Evolutionary conservation across 306 rosid genomes (phyloP).

Genomic region (Cyclanthera cordifolia): DNA sequence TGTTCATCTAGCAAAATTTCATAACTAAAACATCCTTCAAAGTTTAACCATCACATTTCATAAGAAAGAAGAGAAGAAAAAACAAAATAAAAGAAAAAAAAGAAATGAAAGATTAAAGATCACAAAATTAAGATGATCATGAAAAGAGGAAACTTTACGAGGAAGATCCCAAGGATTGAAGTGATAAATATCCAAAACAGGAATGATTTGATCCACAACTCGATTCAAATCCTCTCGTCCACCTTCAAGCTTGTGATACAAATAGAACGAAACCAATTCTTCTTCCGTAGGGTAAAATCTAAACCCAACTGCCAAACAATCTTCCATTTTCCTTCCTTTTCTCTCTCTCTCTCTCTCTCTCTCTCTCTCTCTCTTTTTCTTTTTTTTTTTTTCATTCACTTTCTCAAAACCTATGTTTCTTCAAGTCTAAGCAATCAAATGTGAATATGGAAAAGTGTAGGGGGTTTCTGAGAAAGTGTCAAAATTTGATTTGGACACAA

Average conservation of each 20-base stretch:
- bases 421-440: not conserved
- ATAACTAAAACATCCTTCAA: too few relatives aligned
- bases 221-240: conserved; percentile 21
- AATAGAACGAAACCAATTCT: conserved; percentile 56
- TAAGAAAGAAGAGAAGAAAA: too few relatives aligned
- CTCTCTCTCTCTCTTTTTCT: not conserved
- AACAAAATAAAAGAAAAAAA: too few relatives aligned
- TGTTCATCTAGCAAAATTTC: too few relatives aligned
- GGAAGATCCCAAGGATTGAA: conserved; percentile 65
- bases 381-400: not conserved
- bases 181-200: conserved; percentile 49
- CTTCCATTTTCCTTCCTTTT: conserved; percentile 37
- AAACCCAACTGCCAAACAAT: conserved; percentile 50
- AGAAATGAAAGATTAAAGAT: too few relatives aligned
- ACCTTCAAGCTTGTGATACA: conserved; percentile 52
- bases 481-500: not conserved
- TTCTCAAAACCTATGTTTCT: too few relatives aligned
- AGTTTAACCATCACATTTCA: too few relatives aligned
- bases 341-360: not conserved
- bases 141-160: conserved; percentile 30
- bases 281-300: conserved; percentile 84
- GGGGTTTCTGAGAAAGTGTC: not conserved
- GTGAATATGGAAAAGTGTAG: not conserved
- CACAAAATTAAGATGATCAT: too few relatives aligned
- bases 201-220: conserved; percentile 42